Evolutionary conservation across 805 yeast species (phyloP).

Genomic region (Cyberlindnera mycetangii): DNA sequence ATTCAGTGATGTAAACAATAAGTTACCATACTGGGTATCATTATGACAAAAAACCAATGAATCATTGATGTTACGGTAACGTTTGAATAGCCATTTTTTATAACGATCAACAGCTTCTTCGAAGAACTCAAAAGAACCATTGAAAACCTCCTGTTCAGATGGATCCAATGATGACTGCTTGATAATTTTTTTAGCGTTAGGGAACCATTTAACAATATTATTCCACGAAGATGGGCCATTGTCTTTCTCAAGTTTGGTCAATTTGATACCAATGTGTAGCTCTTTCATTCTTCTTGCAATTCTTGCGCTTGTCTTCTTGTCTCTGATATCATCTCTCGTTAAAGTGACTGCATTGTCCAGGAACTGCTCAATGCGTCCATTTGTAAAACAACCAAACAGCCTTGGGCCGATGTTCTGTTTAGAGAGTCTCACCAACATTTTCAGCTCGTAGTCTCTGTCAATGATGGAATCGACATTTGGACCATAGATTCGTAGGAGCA

Average conservation of each 20-base stretch:
- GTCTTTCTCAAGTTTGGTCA: constrained; percentile 53
- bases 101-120: constrained; percentile 48
- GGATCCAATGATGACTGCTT: constrained; percentile 35
- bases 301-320: constrained; percentile 71
- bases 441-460: constrained; percentile 79
- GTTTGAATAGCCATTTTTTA: constrained; percentile 55
- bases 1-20: constrained; percentile 48
- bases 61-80: constrained; percentile 45
- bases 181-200: constrained; percentile 43
- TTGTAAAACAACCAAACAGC: constrained; percentile 81
- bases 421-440: constrained; percentile 69
- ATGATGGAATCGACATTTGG: constrained; percentile 81
- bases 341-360: constrained; percentile 79
- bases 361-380: constrained; percentile 94
- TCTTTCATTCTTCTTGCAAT: constrained; percentile 97
- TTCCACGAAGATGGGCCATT: constrained; percentile 70
- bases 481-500: constrained; percentile 84
- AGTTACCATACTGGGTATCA: constrained; percentile 95
- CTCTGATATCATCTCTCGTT: constrained; percentile 68
- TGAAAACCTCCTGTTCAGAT: constrained; percentile 37
- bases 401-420: constrained; percentile 82
- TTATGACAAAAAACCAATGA: constrained; percentile 85
- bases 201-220: constrained; percentile 68
- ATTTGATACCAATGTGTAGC: constrained; percentile 73
- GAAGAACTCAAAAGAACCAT: constrained; percentile 49